Base-by-base conservation (phyloP, 768 basidiomycete species). In the Hygrophorus russula region DNA sequence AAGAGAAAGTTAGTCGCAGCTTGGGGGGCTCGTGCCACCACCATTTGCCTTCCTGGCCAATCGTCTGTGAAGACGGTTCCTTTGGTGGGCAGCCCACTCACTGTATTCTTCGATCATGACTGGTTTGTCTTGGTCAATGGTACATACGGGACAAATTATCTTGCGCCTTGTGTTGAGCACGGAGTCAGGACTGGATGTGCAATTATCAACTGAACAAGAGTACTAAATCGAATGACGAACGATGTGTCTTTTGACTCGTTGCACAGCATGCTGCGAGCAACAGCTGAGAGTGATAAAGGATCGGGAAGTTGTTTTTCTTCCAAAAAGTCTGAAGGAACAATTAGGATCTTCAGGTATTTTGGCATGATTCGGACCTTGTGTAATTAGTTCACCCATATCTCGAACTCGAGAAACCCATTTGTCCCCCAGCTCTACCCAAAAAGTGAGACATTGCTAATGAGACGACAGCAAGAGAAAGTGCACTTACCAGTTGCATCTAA, bases 401-500 rank as follows among this genome's bases (percentile, higher is more conserved):
- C 65, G 60, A 13, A 88, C 82, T 41, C 74, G 66, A 0, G 50
- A 53, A n/a, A 56, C 49, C 87, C 87, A 90, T 10, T 63, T 54
- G 5, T 78, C 67, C 1, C 70, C 76, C 2, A 76, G 53, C 37
- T 67, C 76, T 80, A 47, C 42, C 41, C 13, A 10, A 42, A 4
- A 19, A 40, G 18, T 13, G 6, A 14, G 30, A 33, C 19, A 19
- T 5, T 15, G 5, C 4, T 27, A 27, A 24, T 31, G 19, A 14
- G 17, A 24, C 3, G 28, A 15, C 10, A 8, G 20, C 19, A 8
- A 7, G 11, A 2, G 29, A 12, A 34, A 34, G 27, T 37, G 47
- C 12, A 54, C 67, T 51, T 46, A 78, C 84, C 68, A 39, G 78
- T 78, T 3, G 87, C 84, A 55, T 89, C 79, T 20, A 84, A 63